A percentile compares a stretch with the other conserved stretches of the same genome.
Evolutionary conservation across 106 monocot species (phyloP).

Genomic region (Dendrobium officinale): DNA sequence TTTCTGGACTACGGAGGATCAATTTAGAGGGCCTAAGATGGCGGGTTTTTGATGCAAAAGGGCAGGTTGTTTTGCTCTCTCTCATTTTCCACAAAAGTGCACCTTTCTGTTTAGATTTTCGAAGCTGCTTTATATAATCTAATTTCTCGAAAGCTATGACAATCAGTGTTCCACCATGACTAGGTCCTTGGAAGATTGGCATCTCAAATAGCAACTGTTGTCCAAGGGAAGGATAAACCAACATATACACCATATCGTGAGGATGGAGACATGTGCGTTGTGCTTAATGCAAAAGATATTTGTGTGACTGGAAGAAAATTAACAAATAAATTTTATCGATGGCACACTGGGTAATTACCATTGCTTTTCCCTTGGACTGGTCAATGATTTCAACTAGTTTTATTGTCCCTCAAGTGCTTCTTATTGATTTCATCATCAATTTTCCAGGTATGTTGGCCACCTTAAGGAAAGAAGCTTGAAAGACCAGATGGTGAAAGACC

Average conservation of each 20-base stretch:
- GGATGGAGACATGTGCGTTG: constrained; percentile 94
- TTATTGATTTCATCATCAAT: background rate
- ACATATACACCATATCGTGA: constrained; percentile 85
- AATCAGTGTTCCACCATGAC: background rate
- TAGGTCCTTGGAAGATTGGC: constrained; percentile 92
- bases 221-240: constrained; percentile 98
- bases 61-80: constrained; percentile 42
- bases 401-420: background rate
- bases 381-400: background rate
- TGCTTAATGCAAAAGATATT: constrained; percentile 91
- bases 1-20: constrained; percentile 89
- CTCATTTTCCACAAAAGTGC: background rate
- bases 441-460: constrained; percentile 66
- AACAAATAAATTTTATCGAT: constrained; percentile 82
- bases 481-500: constrained; percentile 82
- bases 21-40: constrained; percentile 85
- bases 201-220: constrained; percentile 79
- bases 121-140: background rate
- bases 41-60: constrained; percentile 97
- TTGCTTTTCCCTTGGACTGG: background rate
- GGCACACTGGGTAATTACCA: constrained; percentile 82
- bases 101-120: background rate
- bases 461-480: constrained; percentile 86
- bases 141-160: background rate
- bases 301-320: constrained; percentile 82